A percentile compares a stretch with the other conserved stretches of the same genome.
phyloP scores from a whole-genome alignment of 2,329 filamentous ascomycete genomes.

The Phialemonium atrogriseum region DNA sequence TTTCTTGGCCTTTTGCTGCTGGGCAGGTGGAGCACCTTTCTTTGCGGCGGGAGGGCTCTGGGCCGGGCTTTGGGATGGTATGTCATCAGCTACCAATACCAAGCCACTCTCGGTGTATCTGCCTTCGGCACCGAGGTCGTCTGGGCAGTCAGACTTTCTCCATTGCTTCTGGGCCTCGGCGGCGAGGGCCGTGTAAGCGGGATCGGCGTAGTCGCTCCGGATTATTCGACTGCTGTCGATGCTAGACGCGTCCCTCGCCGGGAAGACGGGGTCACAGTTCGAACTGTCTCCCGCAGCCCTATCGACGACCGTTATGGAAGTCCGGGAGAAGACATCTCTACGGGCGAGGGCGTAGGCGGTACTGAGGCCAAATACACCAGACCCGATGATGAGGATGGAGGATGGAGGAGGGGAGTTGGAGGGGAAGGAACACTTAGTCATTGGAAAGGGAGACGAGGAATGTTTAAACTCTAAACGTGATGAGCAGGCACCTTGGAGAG shows the following conservation, averaged over 20 bases:
- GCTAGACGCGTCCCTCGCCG: constrained; percentile 49
- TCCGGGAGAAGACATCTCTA: constrained; percentile 44
- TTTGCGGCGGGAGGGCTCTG: constrained; percentile 3
- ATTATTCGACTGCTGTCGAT: constrained; percentile 58
- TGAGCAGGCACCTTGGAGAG: too few species aligned
- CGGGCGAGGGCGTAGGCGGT: constrained; percentile 61
- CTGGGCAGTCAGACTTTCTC: constrained; percentile 48
- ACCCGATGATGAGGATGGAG: constrained; percentile 60
- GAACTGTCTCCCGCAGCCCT: constrained; percentile 30
- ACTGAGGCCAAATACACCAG: constrained; percentile 54
- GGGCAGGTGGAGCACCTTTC: background rate
- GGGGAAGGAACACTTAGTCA: too few species aligned
- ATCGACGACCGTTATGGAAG: constrained; percentile 52
- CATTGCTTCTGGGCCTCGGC: constrained; percentile 60
- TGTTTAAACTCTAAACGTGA: constrained; percentile 3
- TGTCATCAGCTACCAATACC: constrained; percentile 50
- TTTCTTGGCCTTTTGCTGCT: constrained; percentile 27
- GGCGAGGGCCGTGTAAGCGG: constrained; percentile 67
- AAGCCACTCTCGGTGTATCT: constrained; percentile 66
- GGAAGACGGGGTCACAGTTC: constrained; percentile 36
- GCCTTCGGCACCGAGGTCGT: constrained; percentile 50
- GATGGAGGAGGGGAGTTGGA: constrained; percentile 23
- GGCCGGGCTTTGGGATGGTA: constrained; percentile 12
- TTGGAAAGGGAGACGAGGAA: constrained; percentile 6
- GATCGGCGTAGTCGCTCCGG: constrained; percentile 71